Evolutionary conservation across 2,329 filamentous ascomycete species (phyloP), one percentile per base, ranked within the genome.

Genomic region (Colletotrichum sp.): DNA sequence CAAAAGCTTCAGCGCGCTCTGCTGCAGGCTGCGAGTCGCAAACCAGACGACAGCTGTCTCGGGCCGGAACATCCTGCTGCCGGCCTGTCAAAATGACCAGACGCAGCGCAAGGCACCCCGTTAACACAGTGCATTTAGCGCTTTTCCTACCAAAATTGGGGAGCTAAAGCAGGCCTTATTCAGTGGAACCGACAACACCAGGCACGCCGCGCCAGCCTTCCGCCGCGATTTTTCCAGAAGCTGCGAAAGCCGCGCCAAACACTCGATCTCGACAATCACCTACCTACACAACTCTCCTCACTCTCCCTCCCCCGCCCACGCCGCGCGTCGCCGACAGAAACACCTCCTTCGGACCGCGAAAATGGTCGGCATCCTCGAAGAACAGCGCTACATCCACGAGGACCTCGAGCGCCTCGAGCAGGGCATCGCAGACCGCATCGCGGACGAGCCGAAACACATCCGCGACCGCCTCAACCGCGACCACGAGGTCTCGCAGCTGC

Each of bases 381-480:
- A 99, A 81, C 94, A 99, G 87, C 92, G 97, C 81, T 96, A 95
- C 82, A 92, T 98, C 81, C 96, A 98, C 81, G 97, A 99, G 91
- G 97, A 99, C 86, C 88, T 99, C 67, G 97, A 99, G 90, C 93
- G 97, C 78, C 91, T 99, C 76, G 97, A 99, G 87, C 95, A 98
- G 85, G 97, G 95, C 70, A 94, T 98, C 81, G 94, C 95, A 71
- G 96, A 99, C 87, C 94, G 96, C 81, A 92, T 98, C 76, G 90
- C 93, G 78, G 95, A 98, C 79, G 96, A 99, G 79, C 96, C 96
- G 62, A 95, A 94, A 86, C 94, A 96, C 95, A 95, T 98, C 78
- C 95, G 97, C 81, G 95, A 98, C 83, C 92, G 95, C 78, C 88
- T 99, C 16, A 94, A 95, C 82, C 92, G 96, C 81, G 96, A 99